Evolutionary conservation across 2,329 filamentous ascomycete species (phyloP), one percentile per base, ranked within the genome.

Genomic region (Bipolaris gigantea): DNA sequence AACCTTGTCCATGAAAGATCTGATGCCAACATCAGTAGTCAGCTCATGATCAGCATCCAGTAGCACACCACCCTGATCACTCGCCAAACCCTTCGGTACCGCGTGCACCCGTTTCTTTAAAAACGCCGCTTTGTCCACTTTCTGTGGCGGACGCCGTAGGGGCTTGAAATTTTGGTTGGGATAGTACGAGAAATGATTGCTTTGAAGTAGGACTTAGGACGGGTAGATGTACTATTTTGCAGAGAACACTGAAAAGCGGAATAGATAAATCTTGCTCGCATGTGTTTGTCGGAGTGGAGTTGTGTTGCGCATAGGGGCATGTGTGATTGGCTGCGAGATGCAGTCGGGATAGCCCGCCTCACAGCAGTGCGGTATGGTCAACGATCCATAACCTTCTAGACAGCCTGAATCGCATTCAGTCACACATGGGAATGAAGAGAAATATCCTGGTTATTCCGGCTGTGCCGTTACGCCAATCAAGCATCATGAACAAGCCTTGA

Each of bases 71-170:
- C 36, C 35, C n/a, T 30, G 21, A 15, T 35, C n/a, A 16, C 21
- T 48, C 13, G 44, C 16, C 18, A 53, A 2, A 4, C 18, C 50
- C 16, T 25, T 15, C 32, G 32, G 32, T 4, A 42, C 42, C 13
- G 23, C 18, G 11, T 8, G 18, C 18, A 30, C 0, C 43, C 50
- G 48, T 11, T 3, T 52, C 30, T 33, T 16, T 8, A 63, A 48
- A 27, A 62, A 16, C 3, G 23, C 42, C 9, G 30, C 16, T 13
- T 61, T 63, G 34, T 63, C 38, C 15, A 64, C 54, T n/a, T n/a
- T n/a, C n/a, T n/a, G n/a, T n/a, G n/a, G n/a, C 40, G 48, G 11
- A 62, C 57, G 16, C 40, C 21, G 23, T 45, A 59, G 4, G 56
- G 43, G 2, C 19, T 2, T 23, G 19, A 15, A 21, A 36, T 46